phyloP scores from a whole-genome alignment of 257 asterid genomes.

The Nicotiana otophora region DNA sequence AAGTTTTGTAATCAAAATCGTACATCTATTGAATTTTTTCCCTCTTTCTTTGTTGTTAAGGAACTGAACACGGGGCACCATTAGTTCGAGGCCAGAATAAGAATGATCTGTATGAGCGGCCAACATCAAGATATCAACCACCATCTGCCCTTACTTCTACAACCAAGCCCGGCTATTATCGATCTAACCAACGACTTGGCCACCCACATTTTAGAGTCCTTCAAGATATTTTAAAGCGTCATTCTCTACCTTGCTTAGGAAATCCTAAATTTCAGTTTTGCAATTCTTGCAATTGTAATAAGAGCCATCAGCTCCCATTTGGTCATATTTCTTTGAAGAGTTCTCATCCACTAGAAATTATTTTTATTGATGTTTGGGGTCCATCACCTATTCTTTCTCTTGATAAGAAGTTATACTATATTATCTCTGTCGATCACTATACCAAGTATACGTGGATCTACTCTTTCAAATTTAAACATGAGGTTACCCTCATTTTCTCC shows the following conservation, averaged over 20 bases:
- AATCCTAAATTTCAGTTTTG: background rate
- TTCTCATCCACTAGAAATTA: background rate
- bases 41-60: too few species aligned
- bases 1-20: too few species aligned
- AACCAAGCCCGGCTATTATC: too few species aligned
- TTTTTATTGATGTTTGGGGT: background rate
- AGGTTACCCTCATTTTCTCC: background rate
- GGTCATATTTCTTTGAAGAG: background rate
- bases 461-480: background rate
- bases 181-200: background rate
- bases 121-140: too few species aligned
- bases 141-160: too few species aligned
- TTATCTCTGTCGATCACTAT: background rate
- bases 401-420: background rate
- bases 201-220: background rate
- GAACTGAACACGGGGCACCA: too few species aligned
- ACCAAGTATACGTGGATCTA: background rate
- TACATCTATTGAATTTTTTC: too few species aligned
- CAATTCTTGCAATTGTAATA: constrained; percentile 1
- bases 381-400: background rate
- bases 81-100: too few species aligned
- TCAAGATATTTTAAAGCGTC: background rate
- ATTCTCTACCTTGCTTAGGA: background rate
- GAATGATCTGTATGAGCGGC: too few species aligned
- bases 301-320: background rate